phyloP scores from a whole-genome alignment of 768 basidiomycete genomes.

The Cyathus striatus region DNA sequence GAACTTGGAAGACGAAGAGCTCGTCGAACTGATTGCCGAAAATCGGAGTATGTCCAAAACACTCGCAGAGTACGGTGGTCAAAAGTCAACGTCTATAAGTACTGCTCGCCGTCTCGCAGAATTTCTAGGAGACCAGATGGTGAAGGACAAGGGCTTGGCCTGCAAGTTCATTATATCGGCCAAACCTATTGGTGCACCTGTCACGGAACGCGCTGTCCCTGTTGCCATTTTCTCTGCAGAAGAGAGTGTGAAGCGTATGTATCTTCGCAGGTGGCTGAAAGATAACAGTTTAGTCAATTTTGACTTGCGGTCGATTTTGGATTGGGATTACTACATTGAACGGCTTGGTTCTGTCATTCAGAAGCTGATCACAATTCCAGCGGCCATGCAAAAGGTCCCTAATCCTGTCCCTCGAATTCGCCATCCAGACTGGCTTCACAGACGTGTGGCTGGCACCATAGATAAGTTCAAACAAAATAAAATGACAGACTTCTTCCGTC shows the following conservation, averaged over 20 bases:
- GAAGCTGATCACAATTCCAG: slow-evolving; percentile 98
- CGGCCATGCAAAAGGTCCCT: slow-evolving; percentile 94
- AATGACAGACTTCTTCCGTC: slow-evolving; percentile 88
- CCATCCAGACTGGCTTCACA: slow-evolving; percentile 97
- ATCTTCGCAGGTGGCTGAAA: slow-evolving; percentile 95
- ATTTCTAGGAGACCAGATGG: slow-evolving; percentile 97
- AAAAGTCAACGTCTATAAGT: slow-evolving; percentile 98
- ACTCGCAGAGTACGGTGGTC: slow-evolving; percentile 89
- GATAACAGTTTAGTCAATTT: slow-evolving; percentile 85
- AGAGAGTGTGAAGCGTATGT: slow-evolving; percentile 81
- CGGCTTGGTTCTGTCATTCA: slow-evolving; percentile 97
- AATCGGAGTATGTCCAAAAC: slow-evolving; percentile 98
- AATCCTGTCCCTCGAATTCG: slow-evolving; percentile 95
- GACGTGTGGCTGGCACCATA: slow-evolving; percentile 80
- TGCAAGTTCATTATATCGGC: slow-evolving; percentile 99
- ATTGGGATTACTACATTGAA: slow-evolving; percentile 99
- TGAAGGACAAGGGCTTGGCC: slow-evolving; percentile 97
- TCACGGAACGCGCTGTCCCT: slow-evolving; percentile 95
- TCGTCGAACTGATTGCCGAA: slow-evolving; percentile 97
- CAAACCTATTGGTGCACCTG: slow-evolving; percentile 86
- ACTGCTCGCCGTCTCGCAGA: slow-evolving; percentile 94
- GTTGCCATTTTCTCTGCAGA: slow-evolving; percentile 98
- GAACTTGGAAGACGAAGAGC: slow-evolving; percentile 83
- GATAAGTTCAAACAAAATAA: slow-evolving; percentile 99
- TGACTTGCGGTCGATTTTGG: slow-evolving; percentile 89